Base-by-base conservation (phyloP, 352 stramenopile species). In the Globisporangium abappressorium region DNA sequence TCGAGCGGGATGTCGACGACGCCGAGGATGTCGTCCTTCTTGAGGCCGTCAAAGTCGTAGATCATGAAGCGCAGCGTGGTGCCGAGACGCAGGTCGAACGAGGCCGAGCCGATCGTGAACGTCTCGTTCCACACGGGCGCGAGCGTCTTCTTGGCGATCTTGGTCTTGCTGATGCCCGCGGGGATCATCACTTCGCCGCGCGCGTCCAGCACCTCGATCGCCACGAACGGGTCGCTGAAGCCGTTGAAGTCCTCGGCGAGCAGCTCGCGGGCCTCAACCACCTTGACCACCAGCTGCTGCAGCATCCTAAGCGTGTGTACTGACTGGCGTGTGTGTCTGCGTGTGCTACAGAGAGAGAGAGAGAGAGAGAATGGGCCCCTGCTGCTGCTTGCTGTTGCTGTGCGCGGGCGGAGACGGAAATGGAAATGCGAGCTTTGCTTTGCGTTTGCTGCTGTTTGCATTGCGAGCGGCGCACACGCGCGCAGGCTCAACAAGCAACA, bases 161-260 rank as follows among this genome's bases (percentile, higher is more conserved):
- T 68, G 65, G 79, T 90, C 74, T 90, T 83, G 73, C 77, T 74
- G 30, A 63, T 56, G 5, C 78, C 77, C 15, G 70, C 79, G 8
- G 73, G 66, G 18, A 72, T 69, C 41, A 91, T 70, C 22, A 70
- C 69, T 2, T 79, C 68, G 58, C 79, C 81, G 54, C 72, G 78
- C 64, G 74, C 68, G 69, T 93, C 78, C 43, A 89, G 71, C 59
- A 87, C 78, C 57, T 74, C 70, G 14, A 93, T 58, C 60, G 78
- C 63, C 64, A 89, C 82, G 70, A 84, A 93, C 62, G 84, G 84
- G 70, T 93, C 84, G 74, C 84, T 93, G 38, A 81, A 85, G 62
- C 86, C 86, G 60, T 88, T 90, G 33, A 80, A 58, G 74, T 93
- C 86, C 51, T 77, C 84, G 9, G 77, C 80, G 58, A 90, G 75